Base-by-base conservation (phyloP, 495 filamentous ascomycete species). In the Penicillium simplicissimum region DNA sequence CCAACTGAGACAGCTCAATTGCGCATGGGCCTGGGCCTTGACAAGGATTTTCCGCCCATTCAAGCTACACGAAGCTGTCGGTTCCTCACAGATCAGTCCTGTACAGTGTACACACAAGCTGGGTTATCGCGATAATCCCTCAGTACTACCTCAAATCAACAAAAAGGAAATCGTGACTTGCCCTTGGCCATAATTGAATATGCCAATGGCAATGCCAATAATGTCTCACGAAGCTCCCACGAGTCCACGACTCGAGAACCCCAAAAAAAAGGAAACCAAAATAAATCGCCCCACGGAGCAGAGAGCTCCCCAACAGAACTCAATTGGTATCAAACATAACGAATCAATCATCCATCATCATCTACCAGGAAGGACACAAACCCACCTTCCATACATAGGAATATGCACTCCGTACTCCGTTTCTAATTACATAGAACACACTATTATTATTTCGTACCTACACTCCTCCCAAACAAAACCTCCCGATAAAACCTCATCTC, bases 401-500 rank as follows among this genome's bases (percentile, higher is more conserved):
- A 25, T 3, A 25, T 25, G 23, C 3, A 25, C 23, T 25, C 23
- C 23, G 23, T 25, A 25, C 23, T 25, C 23, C 23, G 23, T 25
- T 25, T 3, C 23, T 25, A 25, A 25, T 25, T 25, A 1, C 23
- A 25, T 25, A 25, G 23, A 25, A 25, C 23, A 1, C 23, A 25
- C 23, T 25, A 25, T 3, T 25, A 25, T 3, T 25, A 25, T 31
- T 31, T 7, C 28, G 28, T 31, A 31, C 6, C 6, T 5, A 31
- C 28, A 31, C 28, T 7, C 28, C 4, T 31, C 25, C 59, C 59
- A 69, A 81, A 79, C 33, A 81, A 52, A 34, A 61, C 62, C 38
- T 71, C 70, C 55, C 67, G 85, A 74, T 96, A 98, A 71, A 90
- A 96, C 60, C 79, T 83, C 65, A 94, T 92, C 75, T 98, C 95